Conservation (phyloP, 495 filamentous ascomycete species). For the Penicilliopsis zonata region DNA sequence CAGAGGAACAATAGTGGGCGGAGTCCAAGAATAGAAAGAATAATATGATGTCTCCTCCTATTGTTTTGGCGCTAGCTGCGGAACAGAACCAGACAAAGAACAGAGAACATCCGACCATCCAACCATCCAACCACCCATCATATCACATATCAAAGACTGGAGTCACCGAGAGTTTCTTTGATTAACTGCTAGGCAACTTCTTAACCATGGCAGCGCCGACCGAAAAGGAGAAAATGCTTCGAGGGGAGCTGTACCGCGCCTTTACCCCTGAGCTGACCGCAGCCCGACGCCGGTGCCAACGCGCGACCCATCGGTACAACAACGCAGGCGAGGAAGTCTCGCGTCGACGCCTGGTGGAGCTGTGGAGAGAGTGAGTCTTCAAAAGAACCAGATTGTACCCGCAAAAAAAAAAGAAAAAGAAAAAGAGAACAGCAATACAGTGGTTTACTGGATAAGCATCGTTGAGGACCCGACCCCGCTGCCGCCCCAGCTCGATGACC, state of each 20-base stretch:
- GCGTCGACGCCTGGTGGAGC: constrained; percentile 44
- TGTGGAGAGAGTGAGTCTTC: constrained; percentile 61
- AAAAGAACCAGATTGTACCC: too few species aligned
- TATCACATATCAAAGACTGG: too few species aligned
- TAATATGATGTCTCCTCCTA: too few species aligned
- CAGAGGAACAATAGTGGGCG: background rate
- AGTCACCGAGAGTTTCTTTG: too few species aligned
- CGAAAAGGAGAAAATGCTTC: constrained; percentile 25
- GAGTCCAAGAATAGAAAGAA: background rate
- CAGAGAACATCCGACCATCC: too few species aligned
- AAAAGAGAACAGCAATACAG: too few species aligned
- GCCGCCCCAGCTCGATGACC: constrained; percentile 38
- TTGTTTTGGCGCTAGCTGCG: too few species aligned
- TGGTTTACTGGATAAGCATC: too few species aligned
- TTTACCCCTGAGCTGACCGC: constrained; percentile 43
- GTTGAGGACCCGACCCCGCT: constrained; percentile 48
- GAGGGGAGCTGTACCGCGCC: constrained; percentile 35
- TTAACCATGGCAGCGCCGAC: constrained; percentile 11
- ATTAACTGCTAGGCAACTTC: too few species aligned
- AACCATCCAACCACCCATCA: too few species aligned
- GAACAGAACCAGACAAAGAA: too few species aligned
- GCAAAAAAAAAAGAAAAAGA: too few species aligned
- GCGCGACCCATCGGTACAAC: constrained; percentile 53
- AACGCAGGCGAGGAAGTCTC: constrained; percentile 41
- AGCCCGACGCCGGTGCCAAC: constrained; percentile 45